A percentile compares a stretch with the other conserved stretches of the same genome.
Evolutionary conservation across 108 stramenopile species (phyloP).

Genomic region (Fistulifera pelliculosa): DNA sequence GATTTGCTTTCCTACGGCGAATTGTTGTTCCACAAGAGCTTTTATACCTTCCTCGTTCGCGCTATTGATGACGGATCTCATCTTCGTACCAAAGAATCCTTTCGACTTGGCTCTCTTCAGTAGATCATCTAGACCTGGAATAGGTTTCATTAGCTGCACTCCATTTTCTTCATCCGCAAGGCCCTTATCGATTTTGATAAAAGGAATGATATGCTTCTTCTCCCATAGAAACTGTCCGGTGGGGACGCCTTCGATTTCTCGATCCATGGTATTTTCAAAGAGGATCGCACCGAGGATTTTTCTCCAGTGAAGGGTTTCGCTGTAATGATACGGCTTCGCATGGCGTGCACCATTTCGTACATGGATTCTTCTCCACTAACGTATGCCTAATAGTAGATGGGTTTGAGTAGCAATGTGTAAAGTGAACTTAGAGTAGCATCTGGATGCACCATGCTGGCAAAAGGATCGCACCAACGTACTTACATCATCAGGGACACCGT

Average conservation of each 20-base stretch:
- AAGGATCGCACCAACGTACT: background rate
- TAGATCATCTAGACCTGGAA: slow-evolving; percentile 40
- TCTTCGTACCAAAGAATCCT: slow-evolving; percentile 77
- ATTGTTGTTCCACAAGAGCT: slow-evolving; percentile 72
- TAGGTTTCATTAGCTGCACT: slow-evolving; percentile 78
- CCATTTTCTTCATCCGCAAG: slow-evolving; percentile 49
- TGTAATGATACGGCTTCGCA: slow-evolving; percentile 68
- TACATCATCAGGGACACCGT: slow-evolving; percentile 46
- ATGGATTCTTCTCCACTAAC: slow-evolving; percentile 43
- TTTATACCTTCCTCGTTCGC: slow-evolving; percentile 65
- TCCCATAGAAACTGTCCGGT: slow-evolving; percentile 67
- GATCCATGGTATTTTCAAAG: slow-evolving; percentile 81
- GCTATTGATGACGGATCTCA: slow-evolving; percentile 55
- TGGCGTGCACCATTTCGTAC: slow-evolving; percentile 68
- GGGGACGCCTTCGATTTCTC: slow-evolving; percentile 44
- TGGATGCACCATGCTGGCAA: background rate
- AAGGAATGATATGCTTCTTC: slow-evolving; percentile 55
- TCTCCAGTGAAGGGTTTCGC: slow-evolving; percentile 57
- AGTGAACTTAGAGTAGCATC: background rate
- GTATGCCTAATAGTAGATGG: slow-evolving; percentile 14
- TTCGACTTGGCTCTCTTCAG: slow-evolving; percentile 36
- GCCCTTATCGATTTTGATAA: slow-evolving; percentile 75
- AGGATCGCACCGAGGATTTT: slow-evolving; percentile 64
- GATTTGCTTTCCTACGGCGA: slow-evolving; percentile 62
- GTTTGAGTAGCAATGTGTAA: background rate